Evolutionary conservation across 352 stramenopile species (phyloP).

Genomic region (Globisporangium iwayamae): DNA sequence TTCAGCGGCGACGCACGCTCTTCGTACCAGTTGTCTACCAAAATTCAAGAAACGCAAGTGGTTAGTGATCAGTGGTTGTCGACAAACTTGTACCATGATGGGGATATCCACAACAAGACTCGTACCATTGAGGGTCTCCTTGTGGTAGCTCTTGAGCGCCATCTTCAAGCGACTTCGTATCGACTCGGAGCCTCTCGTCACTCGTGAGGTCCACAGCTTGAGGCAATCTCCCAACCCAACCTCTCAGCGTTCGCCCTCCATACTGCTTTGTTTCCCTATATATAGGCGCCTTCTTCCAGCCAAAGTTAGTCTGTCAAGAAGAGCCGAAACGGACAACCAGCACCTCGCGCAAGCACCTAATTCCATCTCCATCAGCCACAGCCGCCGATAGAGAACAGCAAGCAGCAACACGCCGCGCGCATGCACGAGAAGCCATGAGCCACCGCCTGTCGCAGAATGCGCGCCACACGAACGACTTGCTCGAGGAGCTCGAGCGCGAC

Average conservation of each 20-base stretch:
- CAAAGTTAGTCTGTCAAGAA: not conserved
- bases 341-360: not conserved
- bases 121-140: conserved; percentile 69
- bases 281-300: not conserved
- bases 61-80: not conserved
- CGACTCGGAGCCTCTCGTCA: not conserved
- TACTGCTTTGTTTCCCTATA: conserved; percentile 1
- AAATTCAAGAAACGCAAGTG: not conserved
- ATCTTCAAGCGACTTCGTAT: conserved; percentile 22
- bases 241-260: not conserved
- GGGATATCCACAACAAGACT: not conserved
- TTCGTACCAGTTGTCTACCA: conserved; percentile 84
- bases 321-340: conserved; percentile 5
- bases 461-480: conserved; percentile 71
- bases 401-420: not conserved
- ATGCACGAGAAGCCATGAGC: conserved; percentile 44
- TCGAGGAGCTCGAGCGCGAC: conserved; percentile 83
- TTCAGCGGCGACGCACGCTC: conserved; percentile 59
- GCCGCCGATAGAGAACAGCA: not conserved
- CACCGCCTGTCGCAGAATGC: conserved; percentile 81
- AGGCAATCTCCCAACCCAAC: not conserved
- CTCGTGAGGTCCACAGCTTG: not conserved
- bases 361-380: not conserved
- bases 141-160: conserved; percentile 80
- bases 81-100: not conserved